phyloP scores from a whole-genome alignment of 2,329 filamentous ascomycete species.

The Chrysoporthe cubensis region DNA sequence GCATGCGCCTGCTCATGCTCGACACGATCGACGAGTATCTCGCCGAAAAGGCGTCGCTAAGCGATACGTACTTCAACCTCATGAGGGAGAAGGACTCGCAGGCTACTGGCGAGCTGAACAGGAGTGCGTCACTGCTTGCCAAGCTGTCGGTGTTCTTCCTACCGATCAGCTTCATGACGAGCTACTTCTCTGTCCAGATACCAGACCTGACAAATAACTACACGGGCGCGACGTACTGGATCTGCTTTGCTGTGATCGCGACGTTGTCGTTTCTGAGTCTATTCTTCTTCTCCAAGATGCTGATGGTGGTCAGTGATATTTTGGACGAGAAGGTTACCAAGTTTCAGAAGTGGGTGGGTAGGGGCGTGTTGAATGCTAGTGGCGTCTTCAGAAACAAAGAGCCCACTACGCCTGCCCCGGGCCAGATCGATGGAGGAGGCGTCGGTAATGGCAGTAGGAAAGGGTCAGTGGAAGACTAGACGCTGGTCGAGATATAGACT shows the following conservation, averaged over 20 bases:
- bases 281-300: constrained; percentile 53
- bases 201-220: constrained; percentile 60
- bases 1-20: constrained; percentile 63
- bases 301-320: constrained; percentile 51
- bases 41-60: constrained; percentile 71
- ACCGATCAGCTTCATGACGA: constrained; percentile 74
- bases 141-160: constrained; percentile 78
- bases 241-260: constrained; percentile 66
- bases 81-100: constrained; percentile 76
- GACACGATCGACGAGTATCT: constrained; percentile 66
- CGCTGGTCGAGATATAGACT: not conserved
- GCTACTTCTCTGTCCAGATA: constrained; percentile 73
- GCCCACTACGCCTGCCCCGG: not conserved
- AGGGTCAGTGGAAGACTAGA: not conserved
- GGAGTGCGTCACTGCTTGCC: constrained; percentile 72
- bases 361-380: constrained; percentile 12
- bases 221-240: constrained; percentile 68
- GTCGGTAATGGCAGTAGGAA: not conserved
- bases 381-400: constrained; percentile 3
- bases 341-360: constrained; percentile 19
- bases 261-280: constrained; percentile 61
- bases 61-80: constrained; percentile 76
- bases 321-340: constrained; percentile 41
- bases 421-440: not conserved
- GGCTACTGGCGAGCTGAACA: constrained; percentile 71